Evolutionary conservation across 306 rosid species (phyloP).

Genomic region (Phaseolus lunatus): DNA sequence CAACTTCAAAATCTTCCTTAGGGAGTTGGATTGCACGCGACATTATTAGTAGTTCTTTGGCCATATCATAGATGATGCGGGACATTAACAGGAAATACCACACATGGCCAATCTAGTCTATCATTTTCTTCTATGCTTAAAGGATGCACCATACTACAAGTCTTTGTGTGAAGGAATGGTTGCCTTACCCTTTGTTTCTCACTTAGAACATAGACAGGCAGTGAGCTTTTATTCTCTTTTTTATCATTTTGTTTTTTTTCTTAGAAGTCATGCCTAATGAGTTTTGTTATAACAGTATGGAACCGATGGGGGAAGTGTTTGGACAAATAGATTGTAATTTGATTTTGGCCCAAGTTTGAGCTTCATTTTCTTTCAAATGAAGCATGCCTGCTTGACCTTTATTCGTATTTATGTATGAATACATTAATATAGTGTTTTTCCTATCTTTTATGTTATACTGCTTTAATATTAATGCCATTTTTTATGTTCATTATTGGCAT

Average conservation of each 20-base stretch:
- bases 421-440: background rate
- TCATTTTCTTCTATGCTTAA: conserved; percentile 16
- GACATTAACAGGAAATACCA: background rate
- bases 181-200: conserved; percentile 1
- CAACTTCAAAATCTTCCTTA: background rate
- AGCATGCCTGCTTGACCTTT: background rate
- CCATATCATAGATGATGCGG: background rate
- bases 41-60: background rate
- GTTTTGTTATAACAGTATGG: conserved; percentile 2
- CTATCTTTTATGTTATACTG: conserved; percentile 27
- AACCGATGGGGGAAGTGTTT: conserved; percentile 26
- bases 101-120: conserved; percentile 2
- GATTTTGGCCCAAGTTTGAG: background rate
- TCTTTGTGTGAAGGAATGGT: conserved; percentile 6
- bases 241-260: background rate
- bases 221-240: background rate
- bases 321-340: background rate
- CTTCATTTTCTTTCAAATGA: conserved; percentile 6
- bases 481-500: conserved; percentile 5
- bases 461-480: conserved; percentile 33
- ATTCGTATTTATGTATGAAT: background rate
- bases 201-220: conserved; percentile 12
- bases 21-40: background rate
- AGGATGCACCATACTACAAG: background rate
- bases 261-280: background rate